phyloP scores from a whole-genome alignment of 2,329 filamentous ascomycete genomes.

The Dothidotthia symphoricarpi region DNA sequence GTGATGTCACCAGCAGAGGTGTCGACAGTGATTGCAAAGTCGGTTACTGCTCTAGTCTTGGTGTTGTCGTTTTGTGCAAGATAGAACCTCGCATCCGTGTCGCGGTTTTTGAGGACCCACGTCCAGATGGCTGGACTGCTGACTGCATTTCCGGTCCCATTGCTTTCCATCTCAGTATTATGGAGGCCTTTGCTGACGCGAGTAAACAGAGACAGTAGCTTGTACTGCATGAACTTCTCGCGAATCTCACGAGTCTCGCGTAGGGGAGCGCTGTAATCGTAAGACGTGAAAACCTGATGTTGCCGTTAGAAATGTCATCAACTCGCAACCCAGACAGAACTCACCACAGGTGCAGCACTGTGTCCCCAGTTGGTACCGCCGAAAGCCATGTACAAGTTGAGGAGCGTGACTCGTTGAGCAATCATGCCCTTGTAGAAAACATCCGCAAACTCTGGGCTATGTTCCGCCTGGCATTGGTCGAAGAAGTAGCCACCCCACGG shows the following conservation, averaged over 20 bases:
- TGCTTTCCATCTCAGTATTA: conserved; percentile 55
- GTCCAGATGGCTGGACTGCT: conserved; percentile 47
- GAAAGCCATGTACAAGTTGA: conserved; percentile 54
- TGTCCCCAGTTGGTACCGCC: conserved; percentile 60
- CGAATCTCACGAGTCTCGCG: conserved; percentile 55
- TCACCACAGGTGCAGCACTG: conserved; percentile 37
- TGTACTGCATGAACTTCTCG: conserved; percentile 55
- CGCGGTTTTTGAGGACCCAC: conserved; percentile 54
- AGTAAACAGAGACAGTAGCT: conserved; percentile 56
- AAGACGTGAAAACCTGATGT: conserved; percentile 47
- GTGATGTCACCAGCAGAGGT: conserved; percentile 49
- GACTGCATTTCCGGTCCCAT: conserved; percentile 52
- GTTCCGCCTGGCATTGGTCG: conserved; percentile 50
- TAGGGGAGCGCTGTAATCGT: conserved; percentile 52
- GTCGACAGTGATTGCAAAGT: conserved; percentile 50
- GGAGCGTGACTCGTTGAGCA: conserved; percentile 50
- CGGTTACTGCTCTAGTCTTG: conserved; percentile 45
- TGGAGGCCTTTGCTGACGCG: conserved; percentile 52
- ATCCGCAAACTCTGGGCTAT: conserved; percentile 51
- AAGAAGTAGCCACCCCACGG: conserved; percentile 56
- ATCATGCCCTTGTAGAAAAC: conserved; percentile 59
- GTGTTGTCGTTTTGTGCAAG: conserved; percentile 50
- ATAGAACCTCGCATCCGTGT: conserved; percentile 53
- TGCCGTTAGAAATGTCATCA: not conserved
- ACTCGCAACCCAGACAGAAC: not conserved